Evolutionary conservation across 306 rosid species (phyloP), one percentile per base, ranked within the genome.

Genomic region (Sindora glabra): DNA sequence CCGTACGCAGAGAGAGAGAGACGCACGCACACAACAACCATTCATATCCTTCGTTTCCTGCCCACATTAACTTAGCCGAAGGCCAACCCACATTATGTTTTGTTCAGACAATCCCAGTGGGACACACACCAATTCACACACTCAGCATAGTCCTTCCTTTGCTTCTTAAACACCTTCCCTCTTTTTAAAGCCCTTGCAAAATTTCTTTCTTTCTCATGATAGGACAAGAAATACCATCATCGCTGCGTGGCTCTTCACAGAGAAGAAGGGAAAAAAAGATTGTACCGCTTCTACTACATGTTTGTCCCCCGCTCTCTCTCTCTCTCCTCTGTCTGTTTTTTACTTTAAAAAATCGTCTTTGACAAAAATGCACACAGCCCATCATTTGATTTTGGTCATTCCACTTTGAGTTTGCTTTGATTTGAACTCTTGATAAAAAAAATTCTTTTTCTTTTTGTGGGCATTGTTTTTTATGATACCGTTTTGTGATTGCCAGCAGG

Each of bases 11-110:
- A n/a, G n/a, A n/a, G n/a, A n/a, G n/a, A n/a, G n/a, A n/a, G n/a
- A n/a, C 17, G 49, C 67, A 51, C 78, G 41, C 61, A 51, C 56
- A 70, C 52, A n/a, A n/a, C 69, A 65, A 37, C 57, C 78, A 72
- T 59, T 72, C 75, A 51, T 57, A 57, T 69, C 26, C 48, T 51
- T 59, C 45, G 41, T 71, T 51, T 70, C 57, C 50, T 65, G 42
- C 71, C 69, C 70, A 41, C 74, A 80, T 78, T 82, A 60, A 67
- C 74, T 64, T 63, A 64, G 56, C n/a, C n/a, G n/a, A n/a, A n/a
- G n/a, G n/a, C n/a, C n/a, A n/a, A n/a, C n/a, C 73, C 70, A 77
- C 88, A 62, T 81, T 69, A 69, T 87, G 88, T 68, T 65, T 59
- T 36, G 69, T 49, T 40, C 79, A 68, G 65, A 74, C 73, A 68